A percentile compares a stretch with the other conserved stretches of the same genome.
Conservation (phyloP, 129 eudicot genomes). For the Apium graveolens region DNA sequence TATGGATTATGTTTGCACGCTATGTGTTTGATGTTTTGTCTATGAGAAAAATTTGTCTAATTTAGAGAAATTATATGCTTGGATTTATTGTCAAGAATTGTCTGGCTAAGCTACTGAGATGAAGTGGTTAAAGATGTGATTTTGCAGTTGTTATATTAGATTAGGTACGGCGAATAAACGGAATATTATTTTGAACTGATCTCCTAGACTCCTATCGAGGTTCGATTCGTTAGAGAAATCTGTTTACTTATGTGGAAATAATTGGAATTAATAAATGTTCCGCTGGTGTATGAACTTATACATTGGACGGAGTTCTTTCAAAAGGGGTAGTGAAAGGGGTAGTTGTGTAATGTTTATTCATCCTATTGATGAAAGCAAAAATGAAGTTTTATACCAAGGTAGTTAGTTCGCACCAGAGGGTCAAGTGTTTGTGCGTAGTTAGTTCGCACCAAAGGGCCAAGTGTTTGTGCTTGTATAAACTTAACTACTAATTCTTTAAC, state of each 20-base stretch:
- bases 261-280: neutral
- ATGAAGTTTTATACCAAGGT: neutral
- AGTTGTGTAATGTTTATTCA: neutral
- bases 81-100: neutral
- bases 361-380: neutral
- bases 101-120: neutral
- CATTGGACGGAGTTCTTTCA: neutral
- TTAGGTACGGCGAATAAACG: neutral
- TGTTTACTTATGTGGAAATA: neutral
- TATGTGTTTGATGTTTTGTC: conserved; percentile 14
- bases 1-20: neutral
- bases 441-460: too few species aligned
- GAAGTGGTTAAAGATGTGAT: neutral
- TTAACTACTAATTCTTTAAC: neutral
- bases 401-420: neutral
- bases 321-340: neutral
- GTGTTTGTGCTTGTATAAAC: neutral
- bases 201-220: neutral
- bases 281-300: neutral
- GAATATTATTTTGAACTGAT: neutral
- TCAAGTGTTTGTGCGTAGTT: neutral
- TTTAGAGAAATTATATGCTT: neutral
- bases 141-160: neutral
- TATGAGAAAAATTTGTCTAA: neutral
- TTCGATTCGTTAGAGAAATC: neutral